Percentiles rank a stretch among this genome's conserved stretches.
phyloP scores from a whole-genome alignment of 371 early-diverging fungal species.

The Furculomyces boomerangus region DNA sequence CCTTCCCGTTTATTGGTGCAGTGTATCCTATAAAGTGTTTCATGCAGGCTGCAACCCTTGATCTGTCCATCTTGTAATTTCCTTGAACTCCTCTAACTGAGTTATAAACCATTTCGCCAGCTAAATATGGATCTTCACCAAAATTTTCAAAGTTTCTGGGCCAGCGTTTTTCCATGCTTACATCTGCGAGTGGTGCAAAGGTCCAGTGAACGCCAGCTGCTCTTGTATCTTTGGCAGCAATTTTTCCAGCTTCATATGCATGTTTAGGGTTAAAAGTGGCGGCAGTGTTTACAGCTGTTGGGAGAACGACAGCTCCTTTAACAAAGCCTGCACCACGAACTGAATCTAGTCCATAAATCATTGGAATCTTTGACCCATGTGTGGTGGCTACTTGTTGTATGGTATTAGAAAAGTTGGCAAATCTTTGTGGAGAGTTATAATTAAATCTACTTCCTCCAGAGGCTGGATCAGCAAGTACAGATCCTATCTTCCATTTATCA shows the following conservation, averaged over 20 bases:
- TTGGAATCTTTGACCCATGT: slow-evolving; percentile 22
- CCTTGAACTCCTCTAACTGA: slow-evolving; percentile 43
- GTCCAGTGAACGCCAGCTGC: slow-evolving; percentile 36
- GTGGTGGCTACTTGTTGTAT: slow-evolving; percentile 25
- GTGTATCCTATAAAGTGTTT: slow-evolving; percentile 36
- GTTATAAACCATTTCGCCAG: slow-evolving; percentile 31
- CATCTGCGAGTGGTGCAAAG: slow-evolving; percentile 43
- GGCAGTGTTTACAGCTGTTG: slow-evolving; percentile 30
- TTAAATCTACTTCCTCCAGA: slow-evolving; percentile 24
- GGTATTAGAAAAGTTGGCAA: slow-evolving; percentile 24
- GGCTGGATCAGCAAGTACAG: slow-evolving; percentile 11
- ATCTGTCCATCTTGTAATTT: slow-evolving; percentile 32
- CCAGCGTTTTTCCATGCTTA: slow-evolving; percentile 47
- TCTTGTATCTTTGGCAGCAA: slow-evolving; percentile 34
- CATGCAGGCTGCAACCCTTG: slow-evolving; percentile 32
- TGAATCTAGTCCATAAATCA: slow-evolving; percentile 36
- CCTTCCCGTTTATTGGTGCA: slow-evolving; percentile 32
- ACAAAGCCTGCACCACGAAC: slow-evolving; percentile 50
- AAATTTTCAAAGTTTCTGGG: slow-evolving; percentile 42
- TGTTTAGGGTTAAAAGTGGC: slow-evolving; percentile 29
- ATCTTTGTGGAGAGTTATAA: slow-evolving; percentile 24
- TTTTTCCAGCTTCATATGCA: slow-evolving; percentile 28
- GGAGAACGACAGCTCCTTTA: slow-evolving; percentile 32
- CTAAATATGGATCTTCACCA: slow-evolving; percentile 39
- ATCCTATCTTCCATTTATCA: slow-evolving; percentile 22